phyloP scores from a whole-genome alignment of 306 rosid genomes.

The Phaseolus lunatus region DNA sequence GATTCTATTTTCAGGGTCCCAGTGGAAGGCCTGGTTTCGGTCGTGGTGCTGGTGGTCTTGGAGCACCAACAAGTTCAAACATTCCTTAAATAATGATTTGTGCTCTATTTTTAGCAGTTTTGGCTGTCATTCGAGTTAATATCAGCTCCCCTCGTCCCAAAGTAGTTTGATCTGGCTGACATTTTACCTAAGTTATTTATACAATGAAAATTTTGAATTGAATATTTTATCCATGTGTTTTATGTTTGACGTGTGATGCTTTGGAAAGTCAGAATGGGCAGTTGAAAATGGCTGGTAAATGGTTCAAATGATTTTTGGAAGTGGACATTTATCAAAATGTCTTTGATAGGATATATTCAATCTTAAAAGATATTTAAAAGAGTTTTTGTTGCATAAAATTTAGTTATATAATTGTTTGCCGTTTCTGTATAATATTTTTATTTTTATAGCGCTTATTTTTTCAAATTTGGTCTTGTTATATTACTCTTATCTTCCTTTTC shows the following conservation, averaged over 20 bases:
- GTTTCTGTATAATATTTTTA: too few relatives aligned
- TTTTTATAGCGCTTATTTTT: too few relatives aligned
- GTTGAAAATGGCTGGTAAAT: too few relatives aligned
- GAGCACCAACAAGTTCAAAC: conserved; percentile 59
- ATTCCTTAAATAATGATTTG: conserved; percentile 25
- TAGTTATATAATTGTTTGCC: too few relatives aligned
- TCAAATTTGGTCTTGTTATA: too few relatives aligned
- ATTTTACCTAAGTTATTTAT: conserved; percentile 30
- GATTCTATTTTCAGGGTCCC: conserved; percentile 58
- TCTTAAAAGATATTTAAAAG: too few relatives aligned
- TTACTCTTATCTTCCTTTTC: too few relatives aligned
- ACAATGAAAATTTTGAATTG: conserved; percentile 43
- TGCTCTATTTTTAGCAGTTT: conserved; percentile 15
- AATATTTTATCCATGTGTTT: conserved; percentile 28
- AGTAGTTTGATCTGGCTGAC: conserved; percentile 15
- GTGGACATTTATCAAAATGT: too few relatives aligned
- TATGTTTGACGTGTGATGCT: not conserved
- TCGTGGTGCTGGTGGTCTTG: conserved; percentile 72
- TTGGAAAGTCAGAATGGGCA: not conserved
- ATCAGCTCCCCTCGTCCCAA: conserved; percentile 21
- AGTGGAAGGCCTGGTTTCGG: conserved; percentile 85
- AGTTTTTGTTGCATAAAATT: too few relatives aligned
- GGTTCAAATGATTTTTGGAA: too few relatives aligned
- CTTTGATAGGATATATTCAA: too few relatives aligned
- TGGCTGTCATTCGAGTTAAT: conserved; percentile 38